Evolutionary conservation across 2,329 filamentous ascomycete genomes (phyloP), one percentile per base, ranked within the genome.

Genomic region (Penicillium sp.): DNA sequence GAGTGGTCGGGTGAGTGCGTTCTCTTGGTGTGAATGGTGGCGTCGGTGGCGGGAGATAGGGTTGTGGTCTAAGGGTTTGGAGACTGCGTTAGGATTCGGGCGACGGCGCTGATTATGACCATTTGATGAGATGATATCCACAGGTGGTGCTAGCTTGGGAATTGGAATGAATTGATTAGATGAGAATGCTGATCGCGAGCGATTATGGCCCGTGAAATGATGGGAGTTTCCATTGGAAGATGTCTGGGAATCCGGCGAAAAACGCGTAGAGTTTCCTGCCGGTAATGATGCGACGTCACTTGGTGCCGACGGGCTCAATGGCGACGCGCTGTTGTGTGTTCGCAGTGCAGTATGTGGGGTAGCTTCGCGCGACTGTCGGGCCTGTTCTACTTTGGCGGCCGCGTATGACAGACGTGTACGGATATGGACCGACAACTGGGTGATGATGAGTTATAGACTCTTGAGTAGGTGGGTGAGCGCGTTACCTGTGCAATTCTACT

Each of bases 331-430:
- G 45, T 60, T 56, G 10, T 58, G 48, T 22, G 53, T 57, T 45
- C 55, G 59, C 25, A 60, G 28, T 14, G 59, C 45, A 38, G 53
- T 43, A 36, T 63, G 58, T 12, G 58, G 49, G 16, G 38, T 52
- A 19, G 85, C 86, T 60, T 88, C 86, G 25, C 64, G 68, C 47
- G 87, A 83, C 74, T 96, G 89, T 88, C 91, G 94, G 56, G 90
- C 91, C 69, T 95, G 87, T 70, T 91, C 90, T 38, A 97, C 89
- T 74, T 96, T 97, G 69, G 95, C 83, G 83, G 96, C 94, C 61
- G 93, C 93, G 73, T 97, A 97, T 7, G 91, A 90, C 28, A 97
- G 82, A 66, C 91, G 88, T 48, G 91, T 87, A 69, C 88, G 88
- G 50, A 97, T 82, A 69, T 93, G 89, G 52, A 87, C 84, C 38